phyloP scores from a whole-genome alignment of 768 basidiomycete genomes.

The Calvatia gigantea region DNA sequence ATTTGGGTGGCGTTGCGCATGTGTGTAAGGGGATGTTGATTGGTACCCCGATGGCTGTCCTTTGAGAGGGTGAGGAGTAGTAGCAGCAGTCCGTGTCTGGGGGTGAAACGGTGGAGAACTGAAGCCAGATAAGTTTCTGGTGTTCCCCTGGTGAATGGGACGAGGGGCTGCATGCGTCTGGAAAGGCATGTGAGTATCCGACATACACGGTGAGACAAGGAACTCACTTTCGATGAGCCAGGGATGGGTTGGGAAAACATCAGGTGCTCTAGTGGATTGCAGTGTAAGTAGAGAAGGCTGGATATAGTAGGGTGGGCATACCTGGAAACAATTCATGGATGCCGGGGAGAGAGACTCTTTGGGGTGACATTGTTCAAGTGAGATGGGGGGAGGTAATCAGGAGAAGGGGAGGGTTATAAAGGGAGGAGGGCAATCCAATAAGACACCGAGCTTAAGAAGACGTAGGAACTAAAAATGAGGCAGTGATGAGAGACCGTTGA shows the following conservation, averaged over 20 bases:
- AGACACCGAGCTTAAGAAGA: neutral
- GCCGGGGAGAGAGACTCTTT: slow-evolving; percentile 38
- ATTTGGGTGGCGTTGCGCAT: neutral
- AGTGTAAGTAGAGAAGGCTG: neutral
- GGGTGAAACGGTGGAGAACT: neutral
- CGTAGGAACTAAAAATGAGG: slow-evolving; percentile 8
- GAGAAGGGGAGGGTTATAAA: slow-evolving; percentile 6
- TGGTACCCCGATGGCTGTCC: neutral
- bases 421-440: slow-evolving; percentile 7
- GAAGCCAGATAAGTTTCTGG: neutral
- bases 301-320: slow-evolving; percentile 16
- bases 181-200: neutral
- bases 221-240: neutral
- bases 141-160: neutral
- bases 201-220: neutral
- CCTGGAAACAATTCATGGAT: slow-evolving; percentile 58
- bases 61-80: neutral
- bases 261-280: slow-evolving; percentile 17
- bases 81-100: neutral
- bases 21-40: neutral
- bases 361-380: slow-evolving; percentile 4
- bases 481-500: slow-evolving; percentile 1
- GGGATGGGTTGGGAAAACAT: slow-evolving; percentile 2
- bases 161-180: neutral
- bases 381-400: neutral